Percentiles rank a stretch among this genome's conserved stretches.
Conservation (phyloP, 768 basidiomycete species). For the Dioszegia hungarica region DNA sequence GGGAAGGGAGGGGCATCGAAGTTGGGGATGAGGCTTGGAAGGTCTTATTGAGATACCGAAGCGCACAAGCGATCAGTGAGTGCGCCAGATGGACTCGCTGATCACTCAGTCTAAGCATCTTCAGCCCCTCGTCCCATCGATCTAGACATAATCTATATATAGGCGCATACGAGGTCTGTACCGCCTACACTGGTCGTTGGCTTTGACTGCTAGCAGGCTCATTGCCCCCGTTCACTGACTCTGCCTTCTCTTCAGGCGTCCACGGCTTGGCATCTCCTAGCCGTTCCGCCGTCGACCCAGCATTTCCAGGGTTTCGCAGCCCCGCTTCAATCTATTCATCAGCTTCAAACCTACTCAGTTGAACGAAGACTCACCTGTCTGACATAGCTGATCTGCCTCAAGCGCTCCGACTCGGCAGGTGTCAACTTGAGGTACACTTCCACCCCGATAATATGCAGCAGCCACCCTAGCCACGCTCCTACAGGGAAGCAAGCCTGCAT, state of each 20-base stretch:
- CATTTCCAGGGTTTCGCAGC: background rate
- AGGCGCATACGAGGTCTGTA: background rate
- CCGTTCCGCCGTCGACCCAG: background rate
- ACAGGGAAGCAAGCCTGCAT: background rate
- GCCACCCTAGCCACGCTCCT: background rate
- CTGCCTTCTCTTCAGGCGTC: background rate
- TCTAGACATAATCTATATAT: background rate
- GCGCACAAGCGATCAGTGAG: background rate
- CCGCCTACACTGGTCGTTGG: no score
- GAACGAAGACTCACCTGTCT: background rate
- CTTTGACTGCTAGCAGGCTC: background rate
- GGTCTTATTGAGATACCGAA: background rate
- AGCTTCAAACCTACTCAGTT: background rate
- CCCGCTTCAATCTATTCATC: background rate
- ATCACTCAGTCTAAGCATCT: no score
- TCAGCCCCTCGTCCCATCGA: no score
- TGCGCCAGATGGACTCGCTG: background rate
- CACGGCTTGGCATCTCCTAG: background rate
- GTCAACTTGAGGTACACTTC: background rate
- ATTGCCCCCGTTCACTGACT: background rate
- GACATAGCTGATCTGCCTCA: background rate
- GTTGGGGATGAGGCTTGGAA: conserved; percentile 3
- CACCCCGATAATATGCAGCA: background rate
- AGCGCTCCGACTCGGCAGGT: background rate
- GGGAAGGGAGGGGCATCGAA: background rate